Base-by-base conservation (phyloP, 1,139 yeast genomes). In the Geotrichum cucujoidarum region DNA sequence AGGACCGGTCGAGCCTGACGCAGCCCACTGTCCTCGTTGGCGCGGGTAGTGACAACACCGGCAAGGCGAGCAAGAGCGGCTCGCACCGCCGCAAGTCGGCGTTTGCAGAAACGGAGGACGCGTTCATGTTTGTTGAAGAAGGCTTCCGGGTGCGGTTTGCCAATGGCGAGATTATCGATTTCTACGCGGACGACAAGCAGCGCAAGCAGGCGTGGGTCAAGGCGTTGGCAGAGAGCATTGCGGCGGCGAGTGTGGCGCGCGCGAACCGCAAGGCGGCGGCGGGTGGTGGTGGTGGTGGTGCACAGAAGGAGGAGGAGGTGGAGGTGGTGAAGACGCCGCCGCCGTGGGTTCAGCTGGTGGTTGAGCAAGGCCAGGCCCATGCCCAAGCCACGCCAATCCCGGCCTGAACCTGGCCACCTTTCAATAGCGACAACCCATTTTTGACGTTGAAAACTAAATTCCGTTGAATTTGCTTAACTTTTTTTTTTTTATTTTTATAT, bases 151-250 rank as follows among this genome's bases (percentile, higher is more conserved):
- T 84, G 45, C 69, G 68, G 53, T 84, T 84, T 66, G 75, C 76
- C 32, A 81, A 83, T 62, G 86, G 83, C 5, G 90, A 83, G 62
- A 68, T 75, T 20, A 80, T 84, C 51, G 83, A 78, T 56, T 82
- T 83, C 61, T 80, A 80, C 3, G 86, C 87, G 17, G 81, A 81
- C 36, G 75, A 74, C 51, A 67, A 66, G 43, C 68, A 60, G 20
- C 81, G 76, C 51, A 79, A 76, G 66, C 60, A 58, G 25, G 64
- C 63, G 51, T 83, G 90, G 90, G 53, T 62, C n/a, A 18, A 44
- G 5, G 54, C 48, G 20, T 38, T 66, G 40, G 37, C 40, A 5
- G 42, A 49, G 41, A 60, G 56, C 6, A 51, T 64, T 29, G 60
- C 16, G 22, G 11, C 25, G 10, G n/a, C 22, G 20, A 21, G 37